phyloP scores from a whole-genome alignment of 305 asterid species.

The Fraxinus angustifolia region DNA sequence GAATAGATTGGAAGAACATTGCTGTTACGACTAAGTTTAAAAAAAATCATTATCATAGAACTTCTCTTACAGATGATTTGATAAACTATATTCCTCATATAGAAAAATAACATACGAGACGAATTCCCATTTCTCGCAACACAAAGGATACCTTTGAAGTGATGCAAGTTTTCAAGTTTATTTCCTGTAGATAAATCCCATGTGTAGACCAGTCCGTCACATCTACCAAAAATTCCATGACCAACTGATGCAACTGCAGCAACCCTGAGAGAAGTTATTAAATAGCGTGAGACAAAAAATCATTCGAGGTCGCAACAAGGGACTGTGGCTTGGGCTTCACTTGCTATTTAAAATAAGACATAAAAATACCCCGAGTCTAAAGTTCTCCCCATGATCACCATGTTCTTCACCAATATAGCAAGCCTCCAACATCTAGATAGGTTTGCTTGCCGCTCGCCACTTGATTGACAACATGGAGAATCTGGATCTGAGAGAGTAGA shows the following conservation, averaged over 20 bases:
- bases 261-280: constrained; percentile 45
- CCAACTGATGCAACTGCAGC: constrained; percentile 56
- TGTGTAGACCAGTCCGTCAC: constrained; percentile 62
- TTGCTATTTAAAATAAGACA: neutral
- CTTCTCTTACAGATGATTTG: neutral
- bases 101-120: neutral
- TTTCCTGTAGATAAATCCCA: constrained; percentile 86
- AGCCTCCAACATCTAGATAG: constrained; percentile 59
- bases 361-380: constrained; percentile 59
- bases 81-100: neutral
- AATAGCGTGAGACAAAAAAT: neutral
- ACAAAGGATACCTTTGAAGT: constrained; percentile 53
- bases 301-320: neutral
- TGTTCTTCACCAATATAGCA: constrained; percentile 66
- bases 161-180: constrained; percentile 55
- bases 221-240: constrained; percentile 72
- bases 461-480: constrained; percentile 30
- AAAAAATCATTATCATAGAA: neutral
- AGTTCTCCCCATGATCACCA: constrained; percentile 58
- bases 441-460: constrained; percentile 29
- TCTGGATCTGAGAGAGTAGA: constrained; percentile 49
- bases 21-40: neutral
- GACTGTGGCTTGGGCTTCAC: constrained; percentile 3
- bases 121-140: neutral
- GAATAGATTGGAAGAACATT: neutral